Evolutionary conservation across 164 flowering plant genomes (phyloP).

Genomic region (Magnolia sinica): DNA sequence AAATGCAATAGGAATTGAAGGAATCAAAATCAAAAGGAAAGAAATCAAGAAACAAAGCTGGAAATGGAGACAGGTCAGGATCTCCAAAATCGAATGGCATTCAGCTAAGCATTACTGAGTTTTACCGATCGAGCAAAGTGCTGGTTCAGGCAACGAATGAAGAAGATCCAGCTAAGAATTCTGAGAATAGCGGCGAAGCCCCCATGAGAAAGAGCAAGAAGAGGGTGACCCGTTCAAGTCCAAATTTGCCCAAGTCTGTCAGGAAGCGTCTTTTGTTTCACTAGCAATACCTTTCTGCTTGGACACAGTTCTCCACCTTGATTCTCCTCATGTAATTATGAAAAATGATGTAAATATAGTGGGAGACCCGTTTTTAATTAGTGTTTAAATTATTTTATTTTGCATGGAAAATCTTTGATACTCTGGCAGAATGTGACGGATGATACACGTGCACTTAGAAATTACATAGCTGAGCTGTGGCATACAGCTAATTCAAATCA

Average conservation of each 20-base stretch:
- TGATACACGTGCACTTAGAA: too few species aligned
- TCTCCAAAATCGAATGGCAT: constrained; percentile 37
- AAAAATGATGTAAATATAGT: neutral
- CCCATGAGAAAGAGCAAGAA: constrained; percentile 30
- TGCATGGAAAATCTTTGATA: neutral
- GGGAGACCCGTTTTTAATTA: neutral
- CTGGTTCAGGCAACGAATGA: constrained; percentile 27
- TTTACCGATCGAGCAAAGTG: constrained; percentile 55
- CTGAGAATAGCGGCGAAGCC: constrained; percentile 15
- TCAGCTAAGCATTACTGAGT: constrained; percentile 69
- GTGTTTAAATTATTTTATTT: neutral
- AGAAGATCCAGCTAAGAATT: constrained; percentile 22
- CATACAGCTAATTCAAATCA: too few species aligned
- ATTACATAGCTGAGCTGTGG: too few species aligned
- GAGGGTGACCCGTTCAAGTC: neutral
- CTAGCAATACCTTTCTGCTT: constrained; percentile 15
- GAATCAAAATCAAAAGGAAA: constrained; percentile 45
- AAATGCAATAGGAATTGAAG: constrained; percentile 42
- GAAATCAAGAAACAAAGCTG: constrained; percentile 16
- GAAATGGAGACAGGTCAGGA: constrained; percentile 19
- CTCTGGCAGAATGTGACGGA: neutral
- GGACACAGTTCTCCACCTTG: neutral
- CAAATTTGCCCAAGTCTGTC: constrained; percentile 51
- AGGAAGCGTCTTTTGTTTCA: constrained; percentile 71
- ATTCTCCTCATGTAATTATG: constrained; percentile 2